phyloP scores from a whole-genome alignment of 1,284 basidiomycete species.

The Irpex lacteus region DNA sequence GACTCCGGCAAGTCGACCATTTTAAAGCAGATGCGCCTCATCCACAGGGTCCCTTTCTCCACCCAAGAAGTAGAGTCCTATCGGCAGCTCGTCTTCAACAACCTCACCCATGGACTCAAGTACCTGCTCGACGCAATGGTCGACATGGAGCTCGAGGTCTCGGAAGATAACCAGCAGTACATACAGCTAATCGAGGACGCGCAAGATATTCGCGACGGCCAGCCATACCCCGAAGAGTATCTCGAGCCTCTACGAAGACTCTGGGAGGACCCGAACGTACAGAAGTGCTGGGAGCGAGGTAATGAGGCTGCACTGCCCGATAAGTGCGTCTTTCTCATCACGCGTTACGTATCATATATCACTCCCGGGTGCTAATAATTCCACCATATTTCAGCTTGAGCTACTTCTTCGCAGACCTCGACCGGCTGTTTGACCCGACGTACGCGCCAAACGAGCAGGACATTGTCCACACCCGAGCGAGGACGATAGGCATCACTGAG shows the following conservation, averaged over 20 bases:
- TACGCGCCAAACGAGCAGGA: slow-evolving; percentile 81
- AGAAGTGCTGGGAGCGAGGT: slow-evolving; percentile 69
- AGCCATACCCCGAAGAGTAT: slow-evolving; percentile 71
- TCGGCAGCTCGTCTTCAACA: slow-evolving; percentile 89
- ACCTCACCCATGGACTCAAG: slow-evolving; percentile 83
- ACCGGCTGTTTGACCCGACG: slow-evolving; percentile 71
- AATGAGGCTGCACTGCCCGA: slow-evolving; percentile 89
- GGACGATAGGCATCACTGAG: slow-evolving; percentile 94
- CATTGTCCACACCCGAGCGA: slow-evolving; percentile 82
- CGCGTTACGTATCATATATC: slow-evolving; percentile 1
- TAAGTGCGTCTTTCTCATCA: slow-evolving; percentile 48
- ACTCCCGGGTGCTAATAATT: slow-evolving; percentile 11
- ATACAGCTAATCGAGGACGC: slow-evolving; percentile 68
- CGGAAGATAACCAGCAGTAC: slow-evolving; percentile 51
- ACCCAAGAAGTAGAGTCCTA: slow-evolving; percentile 75
- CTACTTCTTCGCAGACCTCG: slow-evolving; percentile 78
- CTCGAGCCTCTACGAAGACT: slow-evolving; percentile 66
- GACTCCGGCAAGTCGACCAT: slow-evolving; percentile 94
- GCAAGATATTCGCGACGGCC: slow-evolving; percentile 73
- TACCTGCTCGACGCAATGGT: slow-evolving; percentile 87
- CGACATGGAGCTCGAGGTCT: slow-evolving; percentile 77
- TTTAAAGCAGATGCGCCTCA: slow-evolving; percentile 91
- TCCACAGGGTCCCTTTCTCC: slow-evolving; percentile 79
- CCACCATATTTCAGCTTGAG: slow-evolving; percentile 39
- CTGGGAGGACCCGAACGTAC: slow-evolving; percentile 79